phyloP scores from a whole-genome alignment of 106 monocot genomes.

The Dendrobium chrysotoxum region DNA sequence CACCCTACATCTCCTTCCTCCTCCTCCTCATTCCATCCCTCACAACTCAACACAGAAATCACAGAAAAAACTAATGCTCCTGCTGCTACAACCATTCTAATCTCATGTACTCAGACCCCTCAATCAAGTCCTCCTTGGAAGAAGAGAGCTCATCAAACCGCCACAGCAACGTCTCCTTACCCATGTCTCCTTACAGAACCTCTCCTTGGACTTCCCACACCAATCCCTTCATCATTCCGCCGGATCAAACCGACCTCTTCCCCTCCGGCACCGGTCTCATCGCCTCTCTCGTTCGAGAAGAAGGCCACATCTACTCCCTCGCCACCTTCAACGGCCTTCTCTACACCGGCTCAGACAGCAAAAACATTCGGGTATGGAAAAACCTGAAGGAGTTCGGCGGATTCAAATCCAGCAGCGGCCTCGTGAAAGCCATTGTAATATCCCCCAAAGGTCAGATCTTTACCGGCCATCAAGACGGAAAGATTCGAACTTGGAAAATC shows the following conservation, averaged over 20 bases:
- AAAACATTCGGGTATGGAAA: slow-evolving; percentile 62
- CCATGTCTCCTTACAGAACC: slow-evolving; percentile 21
- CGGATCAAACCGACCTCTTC: slow-evolving; percentile 9
- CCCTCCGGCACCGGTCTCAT: slow-evolving; percentile 25
- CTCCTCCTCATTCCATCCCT: too few relatives aligned
- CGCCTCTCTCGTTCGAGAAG: slow-evolving; percentile 44
- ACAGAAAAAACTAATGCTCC: too few relatives aligned
- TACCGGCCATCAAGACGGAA: slow-evolving; percentile 65
- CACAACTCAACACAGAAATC: too few relatives aligned
- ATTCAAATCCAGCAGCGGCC: slow-evolving; percentile 54
- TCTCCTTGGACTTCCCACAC: slow-evolving; percentile 36
- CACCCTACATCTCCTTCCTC: too few relatives aligned
- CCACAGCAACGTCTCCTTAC: slow-evolving; percentile 34
- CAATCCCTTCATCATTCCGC: slow-evolving; percentile 8
- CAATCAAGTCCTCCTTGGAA: slow-evolving; percentile 13
- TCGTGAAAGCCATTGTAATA: slow-evolving; percentile 64
- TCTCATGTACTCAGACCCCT: slow-evolving; percentile 17
- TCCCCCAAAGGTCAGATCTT: slow-evolving; percentile 40
- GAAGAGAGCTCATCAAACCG: slow-evolving; percentile 19
- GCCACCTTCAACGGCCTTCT: slow-evolving; percentile 38
- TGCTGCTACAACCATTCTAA: not conserved
- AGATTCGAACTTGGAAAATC: slow-evolving; percentile 44
- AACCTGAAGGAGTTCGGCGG: slow-evolving; percentile 30
- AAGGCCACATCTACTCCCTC: slow-evolving; percentile 75
- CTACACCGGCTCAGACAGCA: slow-evolving; percentile 75